phyloP scores from a whole-genome alignment of 305 asterid species.

The Fraxinus paxiana region DNA sequence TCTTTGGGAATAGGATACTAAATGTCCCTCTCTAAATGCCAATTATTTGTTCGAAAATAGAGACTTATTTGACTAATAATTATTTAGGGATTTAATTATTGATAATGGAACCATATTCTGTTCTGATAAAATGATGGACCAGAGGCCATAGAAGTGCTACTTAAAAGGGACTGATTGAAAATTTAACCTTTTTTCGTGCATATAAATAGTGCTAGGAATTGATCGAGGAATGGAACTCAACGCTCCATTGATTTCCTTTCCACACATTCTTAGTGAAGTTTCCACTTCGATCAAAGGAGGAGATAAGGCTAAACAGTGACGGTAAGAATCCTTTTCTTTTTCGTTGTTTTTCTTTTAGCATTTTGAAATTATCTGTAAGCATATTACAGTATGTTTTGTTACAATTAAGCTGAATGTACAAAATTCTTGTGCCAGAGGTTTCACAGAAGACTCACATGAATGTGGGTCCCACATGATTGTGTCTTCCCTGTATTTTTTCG shows the following conservation, averaged over 20 bases:
- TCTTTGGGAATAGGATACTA: conserved; percentile 26
- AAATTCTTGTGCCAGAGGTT: too few species aligned
- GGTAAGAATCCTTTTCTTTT: background rate
- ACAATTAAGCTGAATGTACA: background rate
- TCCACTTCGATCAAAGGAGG: background rate
- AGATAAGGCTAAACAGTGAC: background rate
- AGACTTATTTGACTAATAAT: conserved; percentile 13
- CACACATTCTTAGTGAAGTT: background rate
- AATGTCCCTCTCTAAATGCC: conserved; percentile 19
- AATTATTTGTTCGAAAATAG: background rate
- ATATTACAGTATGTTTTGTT: background rate
- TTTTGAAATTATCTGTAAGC: background rate
- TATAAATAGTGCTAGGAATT: background rate
- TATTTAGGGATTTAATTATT: too few species aligned
- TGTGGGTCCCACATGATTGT: too few species aligned
- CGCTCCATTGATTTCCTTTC: background rate
- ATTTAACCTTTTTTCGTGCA: background rate
- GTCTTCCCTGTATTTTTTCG: too few species aligned
- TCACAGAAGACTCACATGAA: too few species aligned
- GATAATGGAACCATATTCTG: conserved; percentile 14
- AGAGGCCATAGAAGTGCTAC: background rate
- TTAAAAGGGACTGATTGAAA: background rate
- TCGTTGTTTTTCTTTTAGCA: background rate
- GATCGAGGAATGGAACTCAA: background rate
- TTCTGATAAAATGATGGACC: conserved; percentile 4